These are phyloP conservation scores for Seminavis robusta DNA, from an alignment of 108 stramenopile genomes.

Conservation along the genomic window DNA sequence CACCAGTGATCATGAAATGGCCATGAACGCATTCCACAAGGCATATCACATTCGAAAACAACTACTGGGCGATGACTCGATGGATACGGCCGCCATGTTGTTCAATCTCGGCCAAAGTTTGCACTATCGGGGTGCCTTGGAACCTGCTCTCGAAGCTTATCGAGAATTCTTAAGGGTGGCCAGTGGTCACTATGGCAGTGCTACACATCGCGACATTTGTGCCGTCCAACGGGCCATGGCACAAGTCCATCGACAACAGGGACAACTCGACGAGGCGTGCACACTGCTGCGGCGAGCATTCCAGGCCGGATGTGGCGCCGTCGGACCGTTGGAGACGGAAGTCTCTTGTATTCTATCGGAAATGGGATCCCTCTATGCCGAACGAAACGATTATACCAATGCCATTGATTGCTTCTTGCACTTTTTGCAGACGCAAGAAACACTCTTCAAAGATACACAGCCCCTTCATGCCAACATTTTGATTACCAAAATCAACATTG, in stretches of 20 bases:
- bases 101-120: conserved; percentile 68
- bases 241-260: conserved; percentile 51
- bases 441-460: conserved; percentile 28
- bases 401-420: conserved; percentile 57
- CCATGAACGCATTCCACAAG: conserved; percentile 42
- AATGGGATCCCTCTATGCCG: conserved; percentile 67
- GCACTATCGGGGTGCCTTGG: conserved; percentile 43
- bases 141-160: conserved; percentile 43
- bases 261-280: conserved; percentile 41
- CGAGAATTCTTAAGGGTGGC: conserved; percentile 49
- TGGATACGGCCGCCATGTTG: conserved; percentile 66
- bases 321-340: conserved; percentile 47
- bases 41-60: conserved; percentile 38
- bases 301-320: conserved; percentile 22
- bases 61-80: too few species aligned
- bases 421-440: conserved; percentile 56
- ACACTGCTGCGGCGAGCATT: conserved; percentile 28
- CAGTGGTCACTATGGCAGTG: conserved; percentile 18
- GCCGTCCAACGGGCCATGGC: conserved; percentile 58
- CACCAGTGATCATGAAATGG: conserved; percentile 37
- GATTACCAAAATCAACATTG: conserved; percentile 41
- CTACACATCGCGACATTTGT: conserved; percentile 54
- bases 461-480: conserved; percentile 46
- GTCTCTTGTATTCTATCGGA: conserved; percentile 66
- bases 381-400: conserved; percentile 40